Conservation (phyloP, 768 basidiomycete species). For the Russula olivacea region DNA sequence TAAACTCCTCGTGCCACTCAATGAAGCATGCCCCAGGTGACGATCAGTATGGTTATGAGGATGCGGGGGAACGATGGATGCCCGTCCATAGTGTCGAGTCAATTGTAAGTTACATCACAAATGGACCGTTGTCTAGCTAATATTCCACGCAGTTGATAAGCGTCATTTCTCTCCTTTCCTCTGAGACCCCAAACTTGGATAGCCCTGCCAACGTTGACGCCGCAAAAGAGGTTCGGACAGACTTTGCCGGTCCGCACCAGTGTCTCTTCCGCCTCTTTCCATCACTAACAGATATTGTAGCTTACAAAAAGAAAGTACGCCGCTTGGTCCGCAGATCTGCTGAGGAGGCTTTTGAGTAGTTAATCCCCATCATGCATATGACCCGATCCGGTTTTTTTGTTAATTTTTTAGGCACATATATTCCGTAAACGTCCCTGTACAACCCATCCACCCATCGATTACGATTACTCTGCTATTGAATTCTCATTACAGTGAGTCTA, state of each 20-base stretch:
- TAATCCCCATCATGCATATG: not conserved
- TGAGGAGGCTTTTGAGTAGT: conserved; percentile 77
- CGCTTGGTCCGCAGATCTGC: conserved; percentile 80
- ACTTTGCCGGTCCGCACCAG: conserved; percentile 46
- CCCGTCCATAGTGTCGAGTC: conserved; percentile 97
- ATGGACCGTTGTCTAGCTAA: conserved; percentile 1
- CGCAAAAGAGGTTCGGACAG: conserved; percentile 76
- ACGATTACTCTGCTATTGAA: conserved; percentile 11
- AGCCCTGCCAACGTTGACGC: conserved; percentile 97
- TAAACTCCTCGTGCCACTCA: not conserved
- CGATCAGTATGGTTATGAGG: conserved; percentile 95
- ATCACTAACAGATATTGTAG: conserved; percentile 37
- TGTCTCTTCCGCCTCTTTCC: not conserved
- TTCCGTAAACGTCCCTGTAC: conserved; percentile 12
- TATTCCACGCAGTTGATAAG: conserved; percentile 68
- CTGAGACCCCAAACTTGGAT: conserved; percentile 84
- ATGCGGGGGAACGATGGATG: conserved; percentile 95
- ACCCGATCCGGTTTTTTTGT: not conserved
- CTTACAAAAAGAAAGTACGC: conserved; percentile 94
- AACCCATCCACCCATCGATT: conserved; percentile 2
- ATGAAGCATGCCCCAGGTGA: conserved; percentile 87
- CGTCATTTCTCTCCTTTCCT: conserved; percentile 92
- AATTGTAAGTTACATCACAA: conserved; percentile 52
- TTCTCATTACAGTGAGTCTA: conserved; percentile 3
- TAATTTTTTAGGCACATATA: conserved; percentile 14